Evolutionary conservation across 2,329 filamentous ascomycete genomes (phyloP).

Genomic region (Diaporthe caulivora): DNA sequence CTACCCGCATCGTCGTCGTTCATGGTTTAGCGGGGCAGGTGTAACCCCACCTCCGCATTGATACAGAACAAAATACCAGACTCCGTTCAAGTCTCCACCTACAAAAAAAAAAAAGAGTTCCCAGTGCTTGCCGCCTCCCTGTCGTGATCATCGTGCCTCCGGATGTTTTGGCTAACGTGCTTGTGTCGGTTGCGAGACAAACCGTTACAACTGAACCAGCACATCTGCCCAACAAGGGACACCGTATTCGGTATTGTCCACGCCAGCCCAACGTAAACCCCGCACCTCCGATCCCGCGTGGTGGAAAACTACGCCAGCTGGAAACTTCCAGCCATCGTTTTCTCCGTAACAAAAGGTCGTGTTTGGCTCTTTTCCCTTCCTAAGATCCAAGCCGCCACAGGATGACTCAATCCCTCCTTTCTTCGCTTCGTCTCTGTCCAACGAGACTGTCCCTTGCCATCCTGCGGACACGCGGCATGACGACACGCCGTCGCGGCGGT

Average conservation of each 20-base stretch:
- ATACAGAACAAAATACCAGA: conserved; percentile 24
- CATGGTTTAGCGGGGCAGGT: background rate
- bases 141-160: background rate
- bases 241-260: background rate
- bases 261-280: background rate
- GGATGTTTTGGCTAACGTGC: background rate
- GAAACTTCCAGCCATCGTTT: background rate
- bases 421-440: background rate
- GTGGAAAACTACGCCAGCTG: background rate
- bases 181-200: background rate
- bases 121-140: background rate
- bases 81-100: conserved; percentile 26
- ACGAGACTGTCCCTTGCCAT: conserved; percentile 31
- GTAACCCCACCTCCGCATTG: conserved; percentile 21
- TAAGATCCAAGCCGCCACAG: background rate
- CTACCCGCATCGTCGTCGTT: background rate
- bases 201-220: too few relatives aligned
- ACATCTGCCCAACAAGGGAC: background rate
- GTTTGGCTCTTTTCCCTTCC: background rate
- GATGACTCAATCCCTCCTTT: conserved; percentile 29
- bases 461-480: conserved; percentile 25
- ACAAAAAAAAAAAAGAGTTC: background rate
- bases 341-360: background rate
- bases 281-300: too few relatives aligned
- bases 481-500: background rate